A percentile compares a stretch with the other conserved stretches of the same genome.
These are phyloP conservation scores for Starmerella davenportii DNA, from an alignment of 805 yeast genomes.

Conservation along the genomic window DNA sequence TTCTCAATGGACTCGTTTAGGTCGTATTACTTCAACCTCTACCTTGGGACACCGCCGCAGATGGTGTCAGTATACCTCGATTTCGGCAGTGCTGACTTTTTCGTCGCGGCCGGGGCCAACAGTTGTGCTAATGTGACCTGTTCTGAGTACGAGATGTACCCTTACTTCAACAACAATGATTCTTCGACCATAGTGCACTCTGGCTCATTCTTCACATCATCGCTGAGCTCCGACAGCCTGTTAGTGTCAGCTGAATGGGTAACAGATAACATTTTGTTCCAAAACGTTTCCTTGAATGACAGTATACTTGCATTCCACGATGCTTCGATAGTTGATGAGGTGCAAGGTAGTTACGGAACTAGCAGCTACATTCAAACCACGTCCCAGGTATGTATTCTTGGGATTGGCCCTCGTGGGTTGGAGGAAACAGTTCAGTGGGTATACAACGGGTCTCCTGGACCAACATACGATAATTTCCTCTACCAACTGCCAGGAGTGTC, in stretches of 20 bases:
- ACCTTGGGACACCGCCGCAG: slow-evolving; percentile 11
- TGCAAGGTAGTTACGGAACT: neutral
- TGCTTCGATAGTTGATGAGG: neutral
- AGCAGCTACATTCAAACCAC: neutral
- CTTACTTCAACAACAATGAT: neutral
- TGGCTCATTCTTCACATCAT: slow-evolving; percentile 1
- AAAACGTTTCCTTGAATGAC: neutral
- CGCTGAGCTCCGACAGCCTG: slow-evolving; percentile 5
- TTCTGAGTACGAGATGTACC: neutral
- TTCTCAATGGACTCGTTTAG: slow-evolving; percentile 2
- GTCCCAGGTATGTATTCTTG: slow-evolving; percentile 1
- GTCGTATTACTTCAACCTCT: slow-evolving; percentile 3
- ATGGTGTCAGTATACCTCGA: slow-evolving; percentile 6
- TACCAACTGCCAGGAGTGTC: neutral
- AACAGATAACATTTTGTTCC: slow-evolving; percentile 5
- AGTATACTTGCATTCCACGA: slow-evolving; percentile 1
- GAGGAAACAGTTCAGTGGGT: slow-evolving; percentile 5
- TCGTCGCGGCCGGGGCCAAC: slow-evolving; percentile 3
- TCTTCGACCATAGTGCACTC: neutral
- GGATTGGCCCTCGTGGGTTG: slow-evolving; percentile 13
- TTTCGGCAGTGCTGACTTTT: slow-evolving; percentile 12
- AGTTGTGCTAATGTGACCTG: slow-evolving; percentile 2
- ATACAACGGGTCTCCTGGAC: slow-evolving; percentile 3
- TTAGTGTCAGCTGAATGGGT: slow-evolving; percentile 6
- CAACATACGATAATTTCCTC: slow-evolving; percentile 5